Evolutionary conservation across 2,329 filamentous ascomycete genomes (phyloP).

Genomic region (Emmonsia crescens): DNA sequence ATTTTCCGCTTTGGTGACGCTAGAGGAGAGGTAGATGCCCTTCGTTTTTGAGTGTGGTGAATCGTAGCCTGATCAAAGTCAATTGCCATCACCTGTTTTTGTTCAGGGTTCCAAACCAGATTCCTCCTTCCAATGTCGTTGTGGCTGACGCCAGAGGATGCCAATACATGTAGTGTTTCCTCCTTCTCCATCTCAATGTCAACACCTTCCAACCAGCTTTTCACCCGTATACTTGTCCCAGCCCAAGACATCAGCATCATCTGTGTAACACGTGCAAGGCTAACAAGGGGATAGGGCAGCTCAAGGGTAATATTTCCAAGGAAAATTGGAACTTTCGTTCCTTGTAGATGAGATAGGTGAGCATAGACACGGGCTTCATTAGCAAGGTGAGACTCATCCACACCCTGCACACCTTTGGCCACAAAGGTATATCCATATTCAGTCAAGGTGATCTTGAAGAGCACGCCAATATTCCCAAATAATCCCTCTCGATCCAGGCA

Average conservation of each 20-base stretch:
- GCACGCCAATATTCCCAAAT: slow-evolving; percentile 3
- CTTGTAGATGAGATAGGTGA: slow-evolving; percentile 2
- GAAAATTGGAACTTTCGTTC: not conserved
- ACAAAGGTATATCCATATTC: slow-evolving; percentile 4
- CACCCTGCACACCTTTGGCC: slow-evolving; percentile 2
- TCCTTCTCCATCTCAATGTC: not conserved
- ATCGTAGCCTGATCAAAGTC: not conserved
- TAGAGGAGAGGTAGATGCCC: not conserved
- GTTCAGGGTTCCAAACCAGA: not conserved
- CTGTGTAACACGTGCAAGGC: slow-evolving; percentile 1
- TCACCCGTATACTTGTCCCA: not conserved
- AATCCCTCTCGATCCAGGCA: not conserved
- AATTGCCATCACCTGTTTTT: not conserved
- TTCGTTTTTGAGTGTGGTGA: not conserved
- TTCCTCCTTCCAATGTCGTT: not conserved
- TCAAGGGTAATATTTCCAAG: slow-evolving; percentile 1
- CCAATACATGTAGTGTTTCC: not conserved
- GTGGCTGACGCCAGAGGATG: not conserved
- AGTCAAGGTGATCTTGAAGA: slow-evolving; percentile 3
- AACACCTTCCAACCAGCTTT: not conserved
- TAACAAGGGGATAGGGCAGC: slow-evolving; percentile 4
- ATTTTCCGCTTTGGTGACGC: not conserved
- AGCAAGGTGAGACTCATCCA: not conserved
- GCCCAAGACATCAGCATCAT: slow-evolving; percentile 6
- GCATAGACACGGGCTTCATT: slow-evolving; percentile 2